Evolutionary conservation across 345 rosid species (phyloP), one percentile per base, ranked within the genome.

Genomic region (Aquilaria sinensis): DNA sequence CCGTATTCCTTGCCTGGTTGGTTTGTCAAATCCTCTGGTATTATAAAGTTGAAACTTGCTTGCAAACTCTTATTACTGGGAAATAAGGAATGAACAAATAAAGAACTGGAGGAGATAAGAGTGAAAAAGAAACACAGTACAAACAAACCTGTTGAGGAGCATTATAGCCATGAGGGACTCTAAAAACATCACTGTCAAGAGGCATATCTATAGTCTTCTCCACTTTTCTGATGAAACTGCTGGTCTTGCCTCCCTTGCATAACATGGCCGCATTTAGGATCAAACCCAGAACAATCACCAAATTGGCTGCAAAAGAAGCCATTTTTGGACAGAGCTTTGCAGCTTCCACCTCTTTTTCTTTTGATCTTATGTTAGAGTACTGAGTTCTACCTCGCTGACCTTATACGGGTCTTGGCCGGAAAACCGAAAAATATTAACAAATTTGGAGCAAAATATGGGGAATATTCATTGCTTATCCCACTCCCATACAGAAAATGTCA

Each of bases 101-200:
- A 37, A 37, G 43, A 37, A 37, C 5, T 37, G 43, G 7, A 23
- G 23, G 23, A 23, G 23, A 23, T 23, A 23, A 23, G 5, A 16
- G 23, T 23, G 23, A 23, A 23, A 23, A 23, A 6, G 41, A 33
- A 56, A 31, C 12, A 14, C 3, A 31, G 61, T 23, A 49, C 48
- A 47, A 45, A 51, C 16, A 12, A 0, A 85, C 92, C 86, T 86
- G 92, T 37, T 86, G 88, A 43, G 92, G 92, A 60, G 92, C 85
- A 81, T 86, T 86, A 55, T 83, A 76, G 29, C 86, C 88, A 11
- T 72, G 73, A 60, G 92, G 86, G 48, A 73, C 77, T 14, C n/a
- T 30, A 31, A 86, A 86, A 31, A 81, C 83, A 66, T 83, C 92
- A 56, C 82, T 78, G 43, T 79, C 75, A 15, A 86, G 82, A 49